These are phyloP conservation scores for Neospermospora avenae DNA, from an alignment of 2,329 filamentous ascomycete species.

Conservation along the genomic window DNA sequence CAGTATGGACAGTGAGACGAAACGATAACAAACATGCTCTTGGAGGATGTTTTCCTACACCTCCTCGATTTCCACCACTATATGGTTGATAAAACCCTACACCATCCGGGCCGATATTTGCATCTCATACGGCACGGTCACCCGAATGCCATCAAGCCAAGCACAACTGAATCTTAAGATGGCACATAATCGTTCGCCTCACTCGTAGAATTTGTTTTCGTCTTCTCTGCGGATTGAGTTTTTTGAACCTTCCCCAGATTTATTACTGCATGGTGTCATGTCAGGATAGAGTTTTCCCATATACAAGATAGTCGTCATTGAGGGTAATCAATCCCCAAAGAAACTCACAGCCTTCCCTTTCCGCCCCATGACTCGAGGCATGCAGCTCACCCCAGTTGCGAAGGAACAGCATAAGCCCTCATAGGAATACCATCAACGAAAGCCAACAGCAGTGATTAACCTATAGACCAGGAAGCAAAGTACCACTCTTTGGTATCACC, in stretches of 20 bases:
- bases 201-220: too few species aligned
- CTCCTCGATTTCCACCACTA: too few species aligned
- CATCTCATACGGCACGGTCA: neutral
- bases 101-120: too few species aligned
- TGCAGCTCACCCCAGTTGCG: neutral
- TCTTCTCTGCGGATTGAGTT: too few species aligned
- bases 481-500: neutral
- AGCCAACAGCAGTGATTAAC: neutral
- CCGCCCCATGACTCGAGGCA: neutral
- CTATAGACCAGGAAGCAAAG: constrained; percentile 4
- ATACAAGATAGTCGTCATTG: neutral
- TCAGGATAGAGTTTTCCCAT: neutral
- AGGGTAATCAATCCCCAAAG: neutral
- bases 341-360: too few species aligned
- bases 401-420: neutral
- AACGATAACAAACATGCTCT: too few species aligned
- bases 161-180: neutral
- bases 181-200: too few species aligned
- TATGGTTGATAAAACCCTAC: too few species aligned
- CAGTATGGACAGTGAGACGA: neutral
- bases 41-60: too few species aligned
- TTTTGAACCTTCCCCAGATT: neutral
- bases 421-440: neutral
- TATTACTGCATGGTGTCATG: neutral
- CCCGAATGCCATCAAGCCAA: neutral